phyloP scores from a whole-genome alignment of 2,329 filamentous ascomycete species.

The Pseudovirgaria hyperparasitica region DNA sequence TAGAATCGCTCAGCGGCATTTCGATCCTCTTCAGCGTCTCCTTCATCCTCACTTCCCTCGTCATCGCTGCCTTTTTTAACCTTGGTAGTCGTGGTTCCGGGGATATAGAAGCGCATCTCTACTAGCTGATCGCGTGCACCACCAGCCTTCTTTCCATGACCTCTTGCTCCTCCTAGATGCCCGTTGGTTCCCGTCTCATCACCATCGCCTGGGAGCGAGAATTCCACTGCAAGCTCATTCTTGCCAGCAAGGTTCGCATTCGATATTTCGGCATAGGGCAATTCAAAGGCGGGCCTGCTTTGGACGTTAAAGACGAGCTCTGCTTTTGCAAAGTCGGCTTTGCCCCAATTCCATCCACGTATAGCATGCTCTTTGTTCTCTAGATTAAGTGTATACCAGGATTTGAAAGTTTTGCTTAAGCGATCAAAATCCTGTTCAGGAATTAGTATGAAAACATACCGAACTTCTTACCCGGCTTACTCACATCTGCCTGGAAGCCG shows the following conservation, averaged over 20 bases:
- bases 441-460: background rate
- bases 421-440: conserved; percentile 93
- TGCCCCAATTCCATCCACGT: conserved; percentile 98
- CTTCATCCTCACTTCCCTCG: conserved; percentile 60
- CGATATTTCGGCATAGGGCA: conserved; percentile 92
- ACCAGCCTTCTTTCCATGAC: conserved; percentile 76
- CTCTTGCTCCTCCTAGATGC: conserved; percentile 57
- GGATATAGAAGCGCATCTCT: conserved; percentile 98
- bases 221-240: conserved; percentile 95
- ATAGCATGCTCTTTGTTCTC: conserved; percentile 90
- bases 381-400: conserved; percentile 90
- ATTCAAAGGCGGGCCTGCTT: conserved; percentile 90
- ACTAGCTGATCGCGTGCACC: conserved; percentile 86
- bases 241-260: conserved; percentile 97
- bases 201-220: conserved; percentile 61
- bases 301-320: conserved; percentile 95
- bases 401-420: conserved; percentile 84
- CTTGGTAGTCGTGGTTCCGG: conserved; percentile 63
- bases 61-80: too few species aligned
- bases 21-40: conserved; percentile 60
- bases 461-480: conserved; percentile 4
- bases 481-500: conserved; percentile 77
- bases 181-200: conserved; percentile 63
- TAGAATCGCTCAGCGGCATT: conserved; percentile 97
- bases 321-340: conserved; percentile 89